Evolutionary conservation across 78 protist genomes (phyloP).

Genomic region (Anaeramoeba flamelloides): DNA sequence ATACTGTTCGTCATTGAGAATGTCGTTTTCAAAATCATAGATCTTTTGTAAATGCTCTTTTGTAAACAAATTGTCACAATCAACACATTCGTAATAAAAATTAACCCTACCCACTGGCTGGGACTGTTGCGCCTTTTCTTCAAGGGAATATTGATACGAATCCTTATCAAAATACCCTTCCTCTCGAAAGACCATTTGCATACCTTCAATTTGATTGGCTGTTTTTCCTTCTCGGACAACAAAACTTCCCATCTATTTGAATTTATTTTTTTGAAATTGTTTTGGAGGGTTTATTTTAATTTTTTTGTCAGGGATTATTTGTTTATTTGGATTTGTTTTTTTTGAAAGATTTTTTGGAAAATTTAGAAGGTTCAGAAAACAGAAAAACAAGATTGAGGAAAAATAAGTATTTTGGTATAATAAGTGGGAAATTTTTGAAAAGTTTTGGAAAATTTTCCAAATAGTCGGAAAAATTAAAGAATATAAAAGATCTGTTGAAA

Average conservation of each 20-base stretch:
- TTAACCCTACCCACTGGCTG: neutral
- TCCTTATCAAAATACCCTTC: neutral
- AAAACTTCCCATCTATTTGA: neutral
- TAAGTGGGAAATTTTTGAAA: too few species aligned
- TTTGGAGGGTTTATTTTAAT: too few species aligned
- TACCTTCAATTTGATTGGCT: neutral
- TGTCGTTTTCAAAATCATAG: neutral
- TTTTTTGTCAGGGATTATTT: too few species aligned
- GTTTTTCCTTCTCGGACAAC: neutral
- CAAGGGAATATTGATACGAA: neutral
- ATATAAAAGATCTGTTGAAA: too few species aligned
- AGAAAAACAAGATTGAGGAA: too few species aligned
- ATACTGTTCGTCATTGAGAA: neutral
- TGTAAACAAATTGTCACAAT: neutral
- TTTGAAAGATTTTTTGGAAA: too few species aligned
- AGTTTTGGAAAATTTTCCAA: too few species aligned
- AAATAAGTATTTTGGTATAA: too few species aligned
- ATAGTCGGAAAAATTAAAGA: too few species aligned
- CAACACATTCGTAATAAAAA: neutral
- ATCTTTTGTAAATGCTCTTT: neutral
- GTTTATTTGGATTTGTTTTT: too few species aligned
- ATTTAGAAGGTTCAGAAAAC: too few species aligned
- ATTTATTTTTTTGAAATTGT: too few species aligned
- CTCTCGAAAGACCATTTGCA: neutral
- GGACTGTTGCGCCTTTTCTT: neutral